phyloP scores from a whole-genome alignment of 352 stramenopile genomes.

The Pythium biforme region DNA sequence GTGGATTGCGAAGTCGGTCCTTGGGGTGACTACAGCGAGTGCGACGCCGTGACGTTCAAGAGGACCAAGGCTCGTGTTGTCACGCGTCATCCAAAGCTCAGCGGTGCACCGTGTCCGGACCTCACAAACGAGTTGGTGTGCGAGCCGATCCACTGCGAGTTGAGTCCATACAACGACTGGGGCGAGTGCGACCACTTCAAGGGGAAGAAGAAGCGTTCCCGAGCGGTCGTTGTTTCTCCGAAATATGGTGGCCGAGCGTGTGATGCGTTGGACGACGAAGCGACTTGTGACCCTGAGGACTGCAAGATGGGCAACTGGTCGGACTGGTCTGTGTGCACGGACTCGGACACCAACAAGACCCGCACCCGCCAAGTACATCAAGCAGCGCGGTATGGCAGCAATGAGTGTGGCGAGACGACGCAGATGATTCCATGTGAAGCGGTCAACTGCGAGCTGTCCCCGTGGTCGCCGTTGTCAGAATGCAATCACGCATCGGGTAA shows the following conservation, averaged over 20 bases:
- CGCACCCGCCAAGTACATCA: slow-evolving; percentile 2
- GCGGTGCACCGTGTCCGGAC: slow-evolving; percentile 38
- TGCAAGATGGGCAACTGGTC: slow-evolving; percentile 45
- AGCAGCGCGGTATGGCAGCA: slow-evolving; percentile 12
- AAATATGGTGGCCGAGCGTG: slow-evolving; percentile 37
- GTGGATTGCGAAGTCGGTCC: slow-evolving; percentile 33
- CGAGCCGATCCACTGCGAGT: slow-evolving; percentile 45
- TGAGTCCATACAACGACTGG: slow-evolving; percentile 32
- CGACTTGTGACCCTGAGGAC: slow-evolving; percentile 39
- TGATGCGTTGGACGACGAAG: slow-evolving; percentile 26
- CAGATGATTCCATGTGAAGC: slow-evolving; percentile 26
- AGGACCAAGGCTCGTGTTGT: slow-evolving; percentile 45
- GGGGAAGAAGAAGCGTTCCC: slow-evolving; percentile 42
- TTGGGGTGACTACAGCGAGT: slow-evolving; percentile 53
- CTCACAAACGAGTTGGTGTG: slow-evolving; percentile 51
- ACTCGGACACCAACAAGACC: slow-evolving; percentile 41
- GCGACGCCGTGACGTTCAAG: slow-evolving; percentile 46
- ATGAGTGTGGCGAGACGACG: slow-evolving; percentile 7
- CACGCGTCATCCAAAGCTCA: slow-evolving; percentile 34
- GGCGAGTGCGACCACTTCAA: slow-evolving; percentile 40
- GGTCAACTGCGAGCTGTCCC: slow-evolving; percentile 44
- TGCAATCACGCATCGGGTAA: slow-evolving; percentile 56
- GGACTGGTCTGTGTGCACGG: slow-evolving; percentile 46
- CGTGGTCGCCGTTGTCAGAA: slow-evolving; percentile 39
- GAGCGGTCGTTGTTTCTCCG: slow-evolving; percentile 16